Base-by-base conservation (phyloP, 306 rosid species). In the Geum urbanum region DNA sequence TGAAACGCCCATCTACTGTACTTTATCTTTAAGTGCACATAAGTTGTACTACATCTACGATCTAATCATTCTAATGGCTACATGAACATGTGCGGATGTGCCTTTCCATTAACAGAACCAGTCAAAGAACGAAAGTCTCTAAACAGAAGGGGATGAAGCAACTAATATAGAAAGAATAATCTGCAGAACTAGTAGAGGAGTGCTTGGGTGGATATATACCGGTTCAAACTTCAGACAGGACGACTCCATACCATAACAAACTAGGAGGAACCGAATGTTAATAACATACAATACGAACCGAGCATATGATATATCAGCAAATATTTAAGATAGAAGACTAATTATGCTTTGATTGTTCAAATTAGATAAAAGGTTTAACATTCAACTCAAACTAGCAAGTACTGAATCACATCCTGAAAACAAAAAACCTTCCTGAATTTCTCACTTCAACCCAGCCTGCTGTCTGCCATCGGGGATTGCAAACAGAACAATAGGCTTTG, bases 391-490 rank as follows among this genome's bases (percentile, higher is more conserved):
- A 37, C 41, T 19, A 3, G 35, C 7, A 66, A 55, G 27, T 35
- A 18, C 15, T n/a, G 5, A 9, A 27, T 11, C 58, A 32, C 37
- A 24, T 51, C 9, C 13, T n/a, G 52, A 64, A 24, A n/a, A 1
- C 53, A 24, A 7, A 44, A n/a, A 16, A 9, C 18, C 9, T 1
- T 35, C 15, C 20, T 16, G 10, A 24, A 71, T 18, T 49, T 84
- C 65, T 58, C 43, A 88, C 86, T 87, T 90, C 72, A 69, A 74
- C 59, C 60, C 16, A 15, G 89, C 75, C 66, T 85, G 96, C 72
- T 80, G 95, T 76, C 96, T 84, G 76, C 98, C 98, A 66, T 94
- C 98, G 5, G 98, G 98, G 68, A 90, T 88, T 41, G 92, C 84
- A 58, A 66, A 76, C 6, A 94, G 88, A 69, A 88, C 94, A 0